Conservation (phyloP, 2,329 filamentous ascomycete species). For the Aspergillus hiratsukae region DNA sequence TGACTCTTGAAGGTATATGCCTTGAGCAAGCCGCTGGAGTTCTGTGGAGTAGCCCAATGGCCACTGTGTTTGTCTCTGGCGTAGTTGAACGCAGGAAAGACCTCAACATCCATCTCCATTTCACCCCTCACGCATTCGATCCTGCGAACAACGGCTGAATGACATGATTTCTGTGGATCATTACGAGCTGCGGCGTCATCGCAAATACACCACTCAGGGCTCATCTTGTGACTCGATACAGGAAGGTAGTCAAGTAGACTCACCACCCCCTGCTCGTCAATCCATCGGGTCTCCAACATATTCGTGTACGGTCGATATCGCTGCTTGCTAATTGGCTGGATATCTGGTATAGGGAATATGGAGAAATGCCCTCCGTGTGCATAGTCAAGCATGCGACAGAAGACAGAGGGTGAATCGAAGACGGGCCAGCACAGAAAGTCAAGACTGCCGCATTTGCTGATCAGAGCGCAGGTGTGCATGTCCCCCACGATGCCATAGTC, state of each 20-base stretch:
- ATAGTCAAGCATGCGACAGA: slow-evolving; percentile 70
- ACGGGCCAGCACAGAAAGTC: slow-evolving; percentile 81
- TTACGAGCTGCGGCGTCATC: slow-evolving; percentile 33
- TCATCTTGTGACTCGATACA: slow-evolving; percentile 55
- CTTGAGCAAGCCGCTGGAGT: slow-evolving; percentile 33
- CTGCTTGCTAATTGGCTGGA: slow-evolving; percentile 62
- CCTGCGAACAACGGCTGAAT: slow-evolving; percentile 55
- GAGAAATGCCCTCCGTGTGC: slow-evolving; percentile 70
- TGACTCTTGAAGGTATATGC: slow-evolving; percentile 57
- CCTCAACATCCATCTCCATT: slow-evolving; percentile 62
- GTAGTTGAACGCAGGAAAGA: slow-evolving; percentile 71
- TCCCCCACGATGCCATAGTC: slow-evolving; percentile 78
- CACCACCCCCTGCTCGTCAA: slow-evolving; percentile 69
- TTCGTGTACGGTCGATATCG: slow-evolving; percentile 72
- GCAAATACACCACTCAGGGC: slow-evolving; percentile 30
- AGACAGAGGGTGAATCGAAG: slow-evolving; percentile 72
- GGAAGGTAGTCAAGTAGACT: slow-evolving; percentile 74
- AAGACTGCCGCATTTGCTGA: slow-evolving; percentile 68
- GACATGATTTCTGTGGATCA: slow-evolving; percentile 4
- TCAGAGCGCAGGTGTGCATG: slow-evolving; percentile 71
- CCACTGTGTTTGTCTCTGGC: slow-evolving; percentile 56
- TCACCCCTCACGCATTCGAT: slow-evolving; percentile 68
- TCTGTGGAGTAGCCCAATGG: slow-evolving; percentile 14
- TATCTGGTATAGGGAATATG: slow-evolving; percentile 48
- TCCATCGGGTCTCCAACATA: slow-evolving; percentile 72